Percentiles rank a stretch among this genome's conserved stretches.
Evolutionary conservation across 1,284 basidiomycete genomes (phyloP).

Genomic region (Waitea zeae): DNA sequence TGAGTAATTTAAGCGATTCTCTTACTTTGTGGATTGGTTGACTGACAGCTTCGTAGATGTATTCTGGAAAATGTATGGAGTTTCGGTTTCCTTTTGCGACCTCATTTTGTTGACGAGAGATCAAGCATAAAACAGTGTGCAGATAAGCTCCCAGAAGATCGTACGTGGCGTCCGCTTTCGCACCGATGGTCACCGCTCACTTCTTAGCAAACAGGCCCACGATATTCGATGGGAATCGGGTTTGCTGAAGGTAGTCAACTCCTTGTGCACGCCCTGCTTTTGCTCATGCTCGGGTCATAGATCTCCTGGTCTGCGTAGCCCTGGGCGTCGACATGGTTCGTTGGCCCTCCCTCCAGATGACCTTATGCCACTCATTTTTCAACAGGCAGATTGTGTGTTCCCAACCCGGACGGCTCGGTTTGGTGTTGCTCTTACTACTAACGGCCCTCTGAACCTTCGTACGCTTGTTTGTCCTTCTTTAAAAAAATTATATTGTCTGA

Average conservation of each 20-base stretch:
- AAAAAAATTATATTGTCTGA: not conserved
- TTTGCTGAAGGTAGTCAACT: slow-evolving; percentile 65
- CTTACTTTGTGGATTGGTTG: not conserved
- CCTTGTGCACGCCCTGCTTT: no score
- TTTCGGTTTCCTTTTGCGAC: slow-evolving; percentile 2
- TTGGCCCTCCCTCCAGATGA: no score
- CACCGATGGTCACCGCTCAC: slow-evolving; percentile 4
- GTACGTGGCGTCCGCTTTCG: slow-evolving; percentile 22
- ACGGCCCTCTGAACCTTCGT: slow-evolving; percentile 69
- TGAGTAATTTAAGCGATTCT: slow-evolving; percentile 13
- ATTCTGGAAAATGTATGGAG: slow-evolving; percentile 67
- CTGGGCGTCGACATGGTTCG: slow-evolving; percentile 87
- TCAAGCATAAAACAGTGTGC: slow-evolving; percentile 66
- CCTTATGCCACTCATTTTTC: slow-evolving; percentile 1
- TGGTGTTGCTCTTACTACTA: slow-evolving; percentile 67
- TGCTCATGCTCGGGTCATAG: slow-evolving; percentile 17
- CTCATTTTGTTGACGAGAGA: slow-evolving; percentile 6
- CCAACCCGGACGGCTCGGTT: slow-evolving; percentile 78
- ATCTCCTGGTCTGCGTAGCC: slow-evolving; percentile 73
- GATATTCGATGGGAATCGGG: slow-evolving; percentile 80
- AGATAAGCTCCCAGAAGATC: slow-evolving; percentile 51
- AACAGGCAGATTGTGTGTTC: slow-evolving; percentile 75
- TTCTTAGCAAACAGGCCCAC: slow-evolving; percentile 32
- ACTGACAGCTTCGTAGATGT: slow-evolving; percentile 28
- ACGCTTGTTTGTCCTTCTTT: slow-evolving; percentile 8